Evolutionary conservation across 768 basidiomycete genomes (phyloP), one percentile per base, ranked within the genome.

Genomic region (Mycena pura): DNA sequence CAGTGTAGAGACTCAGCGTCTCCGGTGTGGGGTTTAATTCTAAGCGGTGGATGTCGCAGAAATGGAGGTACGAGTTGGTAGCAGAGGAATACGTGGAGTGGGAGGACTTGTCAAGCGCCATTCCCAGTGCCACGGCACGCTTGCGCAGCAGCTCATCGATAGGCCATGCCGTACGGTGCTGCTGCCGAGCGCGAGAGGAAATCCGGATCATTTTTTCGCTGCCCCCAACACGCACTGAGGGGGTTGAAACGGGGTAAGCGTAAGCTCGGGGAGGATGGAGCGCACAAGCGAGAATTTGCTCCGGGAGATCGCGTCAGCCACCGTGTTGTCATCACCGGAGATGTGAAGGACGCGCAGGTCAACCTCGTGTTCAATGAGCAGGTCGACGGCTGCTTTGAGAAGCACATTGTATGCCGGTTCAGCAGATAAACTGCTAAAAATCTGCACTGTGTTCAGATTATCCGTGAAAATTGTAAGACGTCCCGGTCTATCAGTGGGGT

Each of bases 361-460:
- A 0, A 61, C 22, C 2, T 15, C 2, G 28, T 25, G 9, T 1
- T 10, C 15, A 3, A 64, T 28, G 2, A 63, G n/a, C 11, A 53
- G 14, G 22, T 53, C 53, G n/a, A 68, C 41, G 6, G 55, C n/a
- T 22, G 25, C 14, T 31, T 56, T 38, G 0, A 73, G 65, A 11
- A 72, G 56, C 17, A n/a, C 9, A 57, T 73, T 70, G 57, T 70
- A 71, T 1, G 25, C 17, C 0, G 58, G 59, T 0, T 4, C 13
- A 0, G 70, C 71, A 0, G 45, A 27, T 4, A 74, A 52, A 0
- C 68, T 55, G 55, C 60, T 52, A 59, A 72, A 74, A 9, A 71
- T 64, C 2, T 65, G 41, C 2, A 72, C 72, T 10, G 69, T 62
- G 62, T 74, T 69, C 14, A 38, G 17, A 51, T 65, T 74, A 54